A percentile compares a stretch with the other conserved stretches of the same genome.
Conservation (phyloP, 371 early-diverging fungal genomes). For the Mucor lusitanicus region DNA sequence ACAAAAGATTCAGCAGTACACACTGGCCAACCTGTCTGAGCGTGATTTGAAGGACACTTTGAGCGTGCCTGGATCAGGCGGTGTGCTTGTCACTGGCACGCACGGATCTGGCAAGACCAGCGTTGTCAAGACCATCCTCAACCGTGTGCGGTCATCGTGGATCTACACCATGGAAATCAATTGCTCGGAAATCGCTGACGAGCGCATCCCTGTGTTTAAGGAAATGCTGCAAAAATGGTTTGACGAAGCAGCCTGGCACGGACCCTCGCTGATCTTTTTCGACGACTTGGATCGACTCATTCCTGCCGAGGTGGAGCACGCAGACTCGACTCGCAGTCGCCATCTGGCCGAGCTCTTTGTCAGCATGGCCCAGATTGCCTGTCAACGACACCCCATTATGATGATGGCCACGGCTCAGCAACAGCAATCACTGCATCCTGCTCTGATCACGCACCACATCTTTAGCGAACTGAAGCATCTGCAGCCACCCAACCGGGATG, state of each 20-base stretch:
- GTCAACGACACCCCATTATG: constrained; percentile 54
- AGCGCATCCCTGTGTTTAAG: constrained; percentile 63
- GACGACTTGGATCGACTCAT: constrained; percentile 96
- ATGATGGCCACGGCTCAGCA: constrained; percentile 75
- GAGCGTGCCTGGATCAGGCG: constrained; percentile 65
- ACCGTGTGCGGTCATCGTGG: constrained; percentile 37
- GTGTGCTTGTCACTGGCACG: constrained; percentile 79
- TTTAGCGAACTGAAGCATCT: constrained; percentile 71
- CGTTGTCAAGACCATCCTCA: constrained; percentile 57
- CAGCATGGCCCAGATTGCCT: constrained; percentile 44
- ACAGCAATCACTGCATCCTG: constrained; percentile 67
- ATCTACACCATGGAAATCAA: constrained; percentile 65
- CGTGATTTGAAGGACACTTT: constrained; percentile 49
- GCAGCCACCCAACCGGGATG: constrained; percentile 68
- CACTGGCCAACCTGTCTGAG: constrained; percentile 54
- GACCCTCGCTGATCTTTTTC: constrained; percentile 88
- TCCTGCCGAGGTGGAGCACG: constrained; percentile 83
- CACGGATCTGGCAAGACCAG: constrained; percentile 89
- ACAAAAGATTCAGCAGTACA: constrained; percentile 52
- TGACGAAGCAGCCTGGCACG: constrained; percentile 73
- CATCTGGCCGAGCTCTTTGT: constrained; percentile 74
- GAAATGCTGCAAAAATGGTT: constrained; percentile 68
- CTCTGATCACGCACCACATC: constrained; percentile 63
- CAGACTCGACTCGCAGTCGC: constrained; percentile 67
- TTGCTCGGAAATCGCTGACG: constrained; percentile 68